Percentiles rank a stretch among this genome's conserved stretches.
Conservation (phyloP, 2,329 filamentous ascomycete species). For the Trichoderma sp. region DNA sequence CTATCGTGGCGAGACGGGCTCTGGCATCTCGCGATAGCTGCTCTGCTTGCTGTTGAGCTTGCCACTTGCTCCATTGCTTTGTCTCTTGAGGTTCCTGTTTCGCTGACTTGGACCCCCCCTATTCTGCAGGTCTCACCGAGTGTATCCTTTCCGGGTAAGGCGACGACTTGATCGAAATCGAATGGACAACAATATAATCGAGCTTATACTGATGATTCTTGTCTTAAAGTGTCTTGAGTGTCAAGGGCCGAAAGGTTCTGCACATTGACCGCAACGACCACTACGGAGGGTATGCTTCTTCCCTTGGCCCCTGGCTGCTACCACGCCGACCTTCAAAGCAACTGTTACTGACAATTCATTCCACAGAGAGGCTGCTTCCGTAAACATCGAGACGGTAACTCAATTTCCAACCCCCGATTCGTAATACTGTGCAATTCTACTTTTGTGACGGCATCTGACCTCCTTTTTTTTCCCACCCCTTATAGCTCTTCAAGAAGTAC, state of each 20-base stretch:
- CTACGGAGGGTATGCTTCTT: slow-evolving; percentile 81
- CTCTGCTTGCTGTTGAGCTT: neutral
- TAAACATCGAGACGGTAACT: slow-evolving; percentile 93
- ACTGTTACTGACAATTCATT: slow-evolving; percentile 33
- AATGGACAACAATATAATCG: slow-evolving; percentile 36
- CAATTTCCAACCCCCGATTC: slow-evolving; percentile 38
- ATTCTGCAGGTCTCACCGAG: slow-evolving; percentile 82
- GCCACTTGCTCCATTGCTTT: neutral
- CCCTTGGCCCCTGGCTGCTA: neutral
- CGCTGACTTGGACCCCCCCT: slow-evolving; percentile 4
- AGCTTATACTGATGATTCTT: slow-evolving; percentile 11
- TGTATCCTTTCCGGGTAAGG: slow-evolving; percentile 95
- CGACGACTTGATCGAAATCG: neutral
- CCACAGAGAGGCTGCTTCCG: slow-evolving; percentile 79
- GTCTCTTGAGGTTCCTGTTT: neutral
- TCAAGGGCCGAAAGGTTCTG: slow-evolving; percentile 98
- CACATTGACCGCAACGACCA: slow-evolving; percentile 99
- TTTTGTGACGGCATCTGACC: slow-evolving; percentile 27
- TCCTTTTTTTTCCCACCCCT: slow-evolving; percentile 22
- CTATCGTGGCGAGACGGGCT: neutral
- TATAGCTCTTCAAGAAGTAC: slow-evolving; percentile 95
- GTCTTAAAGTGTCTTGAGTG: slow-evolving; percentile 73
- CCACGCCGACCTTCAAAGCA: neutral
- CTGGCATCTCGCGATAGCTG: neutral
- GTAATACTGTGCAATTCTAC: neutral